Evolutionary conservation across 768 basidiomycete genomes (phyloP).

Genomic region (Trametes coccinea): DNA sequence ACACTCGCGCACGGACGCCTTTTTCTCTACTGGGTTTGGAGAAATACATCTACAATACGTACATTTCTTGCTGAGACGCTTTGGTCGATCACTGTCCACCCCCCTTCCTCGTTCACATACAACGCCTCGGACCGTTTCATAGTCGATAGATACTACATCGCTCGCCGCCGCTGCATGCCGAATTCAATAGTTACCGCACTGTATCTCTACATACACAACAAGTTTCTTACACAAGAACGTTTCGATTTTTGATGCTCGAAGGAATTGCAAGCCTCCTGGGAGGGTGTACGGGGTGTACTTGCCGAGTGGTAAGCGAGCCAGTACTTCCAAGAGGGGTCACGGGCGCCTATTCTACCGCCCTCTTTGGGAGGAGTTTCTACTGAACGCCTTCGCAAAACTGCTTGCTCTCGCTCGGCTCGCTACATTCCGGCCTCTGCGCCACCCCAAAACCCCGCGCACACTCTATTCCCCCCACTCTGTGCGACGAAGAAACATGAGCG

Average conservation of each 20-base stretch:
- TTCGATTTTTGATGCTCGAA: too few relatives aligned
- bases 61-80: too few relatives aligned
- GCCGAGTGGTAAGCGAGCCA: too few relatives aligned
- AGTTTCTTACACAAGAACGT: too few relatives aligned
- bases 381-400: slow-evolving; percentile 16
- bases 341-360: not conserved
- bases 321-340: not conserved
- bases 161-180: not conserved
- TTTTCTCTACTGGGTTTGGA: not conserved
- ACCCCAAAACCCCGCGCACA: not conserved
- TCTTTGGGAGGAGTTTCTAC: not conserved
- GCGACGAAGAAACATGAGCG: slow-evolving; percentile 11
- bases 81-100: not conserved
- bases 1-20: not conserved
- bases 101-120: too few relatives aligned
- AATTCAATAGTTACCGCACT: slow-evolving; percentile 3
- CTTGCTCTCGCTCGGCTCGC: slow-evolving; percentile 4
- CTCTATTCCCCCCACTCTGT: not conserved
- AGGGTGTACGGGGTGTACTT: too few relatives aligned
- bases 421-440: slow-evolving; percentile 17
- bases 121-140: not conserved
- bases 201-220: slow-evolving; percentile 10
- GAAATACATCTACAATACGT: too few relatives aligned
- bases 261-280: too few relatives aligned
- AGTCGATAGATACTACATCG: not conserved